Evolutionary conservation across 2,329 filamentous ascomycete genomes (phyloP), one percentile per base, ranked within the genome.

Genomic region (Fusarium nelsonii): DNA sequence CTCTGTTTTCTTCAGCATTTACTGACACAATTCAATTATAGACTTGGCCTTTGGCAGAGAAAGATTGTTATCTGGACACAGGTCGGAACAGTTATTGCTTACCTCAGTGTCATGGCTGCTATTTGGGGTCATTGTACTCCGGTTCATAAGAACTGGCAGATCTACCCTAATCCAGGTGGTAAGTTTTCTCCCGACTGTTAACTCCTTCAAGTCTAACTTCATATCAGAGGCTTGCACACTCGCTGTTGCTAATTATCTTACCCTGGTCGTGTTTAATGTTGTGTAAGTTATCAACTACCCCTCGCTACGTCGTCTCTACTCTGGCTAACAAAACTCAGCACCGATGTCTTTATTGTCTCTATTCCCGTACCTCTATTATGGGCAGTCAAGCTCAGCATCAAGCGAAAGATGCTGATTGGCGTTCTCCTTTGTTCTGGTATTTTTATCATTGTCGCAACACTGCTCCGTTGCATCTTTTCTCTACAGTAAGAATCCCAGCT

Each of bases 371-470:
- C 81, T 11, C 60, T 83, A 4, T 63, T 83, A 4, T 79, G 77
- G 75, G 79, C 76, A 45, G 80, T 81, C 2, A 79, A 79, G 46
- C 73, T 83, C 54, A 76, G 71, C 23, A 41, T 79, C 5, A 73
- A 75, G 39, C 73, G 79, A 53, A 83, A 83, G 69, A 18, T 82
- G 4, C 69, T 80, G 16, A 78, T 82, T 43, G 76, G 77, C 2
- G 32, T 81, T 6, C 73, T 82, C 0, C 79, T 83, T 12, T 83
- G 79, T 51, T 80, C 81, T 4, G 81, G 81, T 5, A 39, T 83
- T n/a, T 83, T 83, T 61, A 78, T 83, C 56, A 81, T 83, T 62
- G 66, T 79, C 9, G 80, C 81, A 23, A 78, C 81, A 2, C 63
- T 83, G 0, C 73, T 83, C 36, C 80, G 81, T n/a, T 82, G 79